Percentiles rank a stretch among this genome's conserved stretches.
Conservation (phyloP, 2,329 filamentous ascomycete species). For the Fusarium sp. region DNA sequence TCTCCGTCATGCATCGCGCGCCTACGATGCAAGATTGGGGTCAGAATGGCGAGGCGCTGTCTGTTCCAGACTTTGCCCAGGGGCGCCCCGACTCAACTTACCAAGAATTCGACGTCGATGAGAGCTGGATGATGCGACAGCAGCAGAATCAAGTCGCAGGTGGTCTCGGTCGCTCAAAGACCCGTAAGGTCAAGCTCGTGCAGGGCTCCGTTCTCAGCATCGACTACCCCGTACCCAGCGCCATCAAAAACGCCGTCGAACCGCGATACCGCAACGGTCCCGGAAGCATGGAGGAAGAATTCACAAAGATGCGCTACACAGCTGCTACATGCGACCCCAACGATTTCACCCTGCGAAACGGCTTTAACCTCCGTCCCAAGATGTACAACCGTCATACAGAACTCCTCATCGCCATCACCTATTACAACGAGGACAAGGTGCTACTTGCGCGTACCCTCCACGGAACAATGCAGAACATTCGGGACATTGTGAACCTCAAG, state of each 20-base stretch:
- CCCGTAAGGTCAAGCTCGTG: conserved; percentile 43
- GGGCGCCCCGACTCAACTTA: conserved; percentile 40
- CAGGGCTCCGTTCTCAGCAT: conserved; percentile 44
- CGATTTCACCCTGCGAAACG: conserved; percentile 42
- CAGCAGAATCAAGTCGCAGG: conserved; percentile 25
- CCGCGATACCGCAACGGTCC: conserved; percentile 36
- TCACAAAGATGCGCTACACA: conserved; percentile 44
- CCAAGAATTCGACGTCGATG: conserved; percentile 35
- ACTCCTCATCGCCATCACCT: conserved; percentile 43
- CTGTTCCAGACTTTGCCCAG: conserved; percentile 28
- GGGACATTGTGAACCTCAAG: conserved; percentile 43
- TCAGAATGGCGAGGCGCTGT: conserved; percentile 24
- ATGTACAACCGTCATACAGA: conserved; percentile 46
- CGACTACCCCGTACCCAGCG: conserved; percentile 43
- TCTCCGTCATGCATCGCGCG: conserved; percentile 29
- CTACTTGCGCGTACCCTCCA: conserved; percentile 42
- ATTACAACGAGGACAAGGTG: conserved; percentile 46
- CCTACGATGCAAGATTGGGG: conserved; percentile 33
- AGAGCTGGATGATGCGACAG: conserved; percentile 44
- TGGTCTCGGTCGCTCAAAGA: conserved; percentile 40
- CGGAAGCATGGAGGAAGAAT: conserved; percentile 38
- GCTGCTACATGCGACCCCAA: conserved; percentile 45
- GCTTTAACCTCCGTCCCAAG: conserved; percentile 42
- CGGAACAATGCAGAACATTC: conserved; percentile 42
- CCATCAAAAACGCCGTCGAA: conserved; percentile 43